Percentiles rank a stretch among this genome's conserved stretches.
phyloP scores from a whole-genome alignment of 2,329 filamentous ascomycete species.

The Fusarium udum region DNA sequence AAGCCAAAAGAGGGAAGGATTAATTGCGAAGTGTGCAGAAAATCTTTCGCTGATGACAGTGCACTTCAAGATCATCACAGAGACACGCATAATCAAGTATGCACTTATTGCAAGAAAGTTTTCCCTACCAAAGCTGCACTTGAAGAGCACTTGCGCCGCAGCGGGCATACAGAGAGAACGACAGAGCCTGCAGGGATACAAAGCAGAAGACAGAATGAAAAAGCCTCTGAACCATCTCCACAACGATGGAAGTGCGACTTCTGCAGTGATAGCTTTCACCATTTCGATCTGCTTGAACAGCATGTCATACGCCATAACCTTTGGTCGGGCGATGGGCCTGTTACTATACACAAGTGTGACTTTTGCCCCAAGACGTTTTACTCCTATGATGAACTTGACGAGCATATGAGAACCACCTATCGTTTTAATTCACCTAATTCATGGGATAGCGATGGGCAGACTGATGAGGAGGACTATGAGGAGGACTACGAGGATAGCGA shows the following conservation, averaged over 20 bases:
- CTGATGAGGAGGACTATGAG: background rate
- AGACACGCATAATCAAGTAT: background rate
- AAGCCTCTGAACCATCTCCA: background rate
- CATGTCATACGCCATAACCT: background rate
- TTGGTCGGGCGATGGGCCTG: background rate
- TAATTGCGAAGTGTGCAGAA: background rate
- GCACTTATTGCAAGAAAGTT: background rate
- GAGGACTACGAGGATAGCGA: background rate
- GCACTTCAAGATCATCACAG: background rate
- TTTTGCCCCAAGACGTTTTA: background rate
- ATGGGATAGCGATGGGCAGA: background rate
- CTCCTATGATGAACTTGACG: background rate
- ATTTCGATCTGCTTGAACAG: background rate
- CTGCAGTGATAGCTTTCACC: background rate
- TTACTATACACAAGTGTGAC: background rate
- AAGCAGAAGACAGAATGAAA: background rate
- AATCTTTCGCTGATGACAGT: fast-evolving
- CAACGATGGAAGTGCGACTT: background rate
- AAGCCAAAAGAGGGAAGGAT: background rate
- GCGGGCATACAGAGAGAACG: background rate
- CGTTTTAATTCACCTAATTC: background rate
- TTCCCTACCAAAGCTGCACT: background rate
- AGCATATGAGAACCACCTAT: background rate
- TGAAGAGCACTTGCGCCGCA: background rate
- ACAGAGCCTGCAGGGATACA: background rate